phyloP scores from a whole-genome alignment of 2,329 filamentous ascomycete genomes.

The Cladobotryum protrusum region DNA sequence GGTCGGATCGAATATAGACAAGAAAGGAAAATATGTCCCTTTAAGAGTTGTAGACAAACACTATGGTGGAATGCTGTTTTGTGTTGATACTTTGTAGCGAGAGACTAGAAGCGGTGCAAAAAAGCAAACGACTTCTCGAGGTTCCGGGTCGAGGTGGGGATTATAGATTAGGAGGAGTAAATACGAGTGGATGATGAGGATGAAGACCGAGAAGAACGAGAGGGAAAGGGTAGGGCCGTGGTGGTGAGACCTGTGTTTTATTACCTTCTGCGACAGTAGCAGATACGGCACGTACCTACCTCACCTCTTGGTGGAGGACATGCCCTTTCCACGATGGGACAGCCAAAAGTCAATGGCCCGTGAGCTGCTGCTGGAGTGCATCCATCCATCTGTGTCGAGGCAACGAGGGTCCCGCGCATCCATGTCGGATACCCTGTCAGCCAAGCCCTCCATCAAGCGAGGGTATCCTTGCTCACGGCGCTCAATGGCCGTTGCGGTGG shows the following conservation, averaged over 20 bases:
- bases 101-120: conserved; percentile 8
- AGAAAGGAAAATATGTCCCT: background rate
- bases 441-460: background rate
- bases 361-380: background rate
- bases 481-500: conserved; percentile 7
- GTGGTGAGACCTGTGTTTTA: conserved; percentile 12
- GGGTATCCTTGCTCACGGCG: background rate
- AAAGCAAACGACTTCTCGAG: background rate
- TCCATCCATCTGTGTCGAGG: conserved; percentile 1
- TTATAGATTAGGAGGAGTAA: background rate
- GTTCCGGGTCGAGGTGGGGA: too few species aligned
- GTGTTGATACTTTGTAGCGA: conserved; percentile 5
- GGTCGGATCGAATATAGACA: too few species aligned
- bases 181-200: conserved; percentile 2
- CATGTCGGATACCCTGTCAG: background rate
- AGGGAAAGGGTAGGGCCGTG: background rate
- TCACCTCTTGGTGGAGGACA: background rate
- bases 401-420: conserved; percentile 6
- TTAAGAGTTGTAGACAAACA: background rate
- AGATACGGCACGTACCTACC: too few species aligned
- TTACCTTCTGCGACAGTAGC: conserved; percentile 2
- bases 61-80: background rate
- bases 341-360: background rate
- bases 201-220: conserved; percentile 2
- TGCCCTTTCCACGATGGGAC: background rate